A percentile compares a stretch with the other conserved stretches of the same genome.
These are phyloP conservation scores for Casaregolazyma lundiana DNA, from an alignment of 1,139 yeast species.

Conservation along the genomic window DNA sequence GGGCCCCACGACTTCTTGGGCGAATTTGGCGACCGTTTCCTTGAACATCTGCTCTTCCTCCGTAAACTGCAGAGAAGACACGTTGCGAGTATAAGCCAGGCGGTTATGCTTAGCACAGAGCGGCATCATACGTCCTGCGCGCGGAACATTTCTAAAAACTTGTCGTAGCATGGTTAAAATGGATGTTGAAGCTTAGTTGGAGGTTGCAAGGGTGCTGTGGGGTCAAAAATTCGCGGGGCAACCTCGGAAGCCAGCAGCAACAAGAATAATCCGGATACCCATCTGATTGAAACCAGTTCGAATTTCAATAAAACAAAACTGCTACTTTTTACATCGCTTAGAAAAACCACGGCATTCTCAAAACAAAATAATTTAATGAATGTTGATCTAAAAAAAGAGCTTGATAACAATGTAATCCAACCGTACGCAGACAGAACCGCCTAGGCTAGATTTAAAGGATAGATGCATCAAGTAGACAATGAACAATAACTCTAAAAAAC, in stretches of 20 bases:
- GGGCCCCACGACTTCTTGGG: constrained; percentile 39
- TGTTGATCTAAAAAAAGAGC: no score
- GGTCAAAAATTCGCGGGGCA: constrained; percentile 2
- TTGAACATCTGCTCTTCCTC: constrained; percentile 41
- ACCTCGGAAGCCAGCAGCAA: neutral
- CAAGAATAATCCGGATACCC: no score
- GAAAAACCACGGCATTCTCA: neutral
- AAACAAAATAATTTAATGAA: neutral
- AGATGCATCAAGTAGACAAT: neutral
- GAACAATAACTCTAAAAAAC: neutral
- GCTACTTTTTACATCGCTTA: neutral
- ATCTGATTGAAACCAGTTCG: no score
- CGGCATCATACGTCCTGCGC: neutral
- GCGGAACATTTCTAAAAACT: neutral
- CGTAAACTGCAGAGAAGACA: constrained; percentile 28
- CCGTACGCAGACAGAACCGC: no score
- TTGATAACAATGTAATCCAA: no score
- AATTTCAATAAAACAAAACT: neutral
- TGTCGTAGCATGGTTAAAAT: constrained; percentile 5
- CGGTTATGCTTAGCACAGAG: neutral
- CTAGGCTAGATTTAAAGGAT: no score
- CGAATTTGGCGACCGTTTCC: constrained; percentile 38
- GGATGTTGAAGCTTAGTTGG: neutral
- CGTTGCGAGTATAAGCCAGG: constrained; percentile 16
- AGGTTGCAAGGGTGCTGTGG: neutral